Conservation (phyloP, 2,329 filamentous ascomycete species). For the Cryphonectria nitschkei region DNA sequence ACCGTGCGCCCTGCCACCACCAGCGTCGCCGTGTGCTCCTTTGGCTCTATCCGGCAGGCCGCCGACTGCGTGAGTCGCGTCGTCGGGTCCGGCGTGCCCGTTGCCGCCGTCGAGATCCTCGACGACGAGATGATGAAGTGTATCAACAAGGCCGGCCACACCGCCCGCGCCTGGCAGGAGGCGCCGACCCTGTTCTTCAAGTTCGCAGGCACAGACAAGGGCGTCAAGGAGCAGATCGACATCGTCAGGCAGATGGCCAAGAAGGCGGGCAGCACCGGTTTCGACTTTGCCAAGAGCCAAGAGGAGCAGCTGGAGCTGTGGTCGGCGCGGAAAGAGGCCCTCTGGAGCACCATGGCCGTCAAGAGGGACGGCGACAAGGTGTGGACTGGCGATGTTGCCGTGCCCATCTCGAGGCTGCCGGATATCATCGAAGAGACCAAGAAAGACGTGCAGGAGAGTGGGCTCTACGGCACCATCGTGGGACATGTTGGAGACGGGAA, state of each 20-base stretch:
- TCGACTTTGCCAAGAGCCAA: constrained; percentile 74
- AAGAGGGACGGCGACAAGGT: constrained; percentile 55
- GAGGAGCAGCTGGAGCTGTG: constrained; percentile 74
- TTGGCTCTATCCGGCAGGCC: constrained; percentile 65
- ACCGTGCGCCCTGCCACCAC: constrained; percentile 79
- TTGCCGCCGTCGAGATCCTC: constrained; percentile 90
- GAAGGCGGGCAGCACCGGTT: constrained; percentile 64
- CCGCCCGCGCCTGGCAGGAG: constrained; percentile 69
- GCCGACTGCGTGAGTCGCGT: constrained; percentile 80
- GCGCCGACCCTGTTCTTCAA: constrained; percentile 84
- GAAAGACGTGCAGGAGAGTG: constrained; percentile 47
- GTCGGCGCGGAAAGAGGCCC: constrained; percentile 51
- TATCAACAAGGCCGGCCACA: constrained; percentile 69
- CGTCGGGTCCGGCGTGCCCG: constrained; percentile 78
- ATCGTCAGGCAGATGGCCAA: constrained; percentile 68
- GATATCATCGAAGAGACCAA: constrained; percentile 49
- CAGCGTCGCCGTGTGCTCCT: constrained; percentile 74
- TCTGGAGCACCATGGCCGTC: constrained; percentile 63
- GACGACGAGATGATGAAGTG: constrained; percentile 87
- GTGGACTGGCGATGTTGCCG: constrained; percentile 72
- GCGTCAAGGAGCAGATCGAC: constrained; percentile 78
- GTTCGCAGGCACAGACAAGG: constrained; percentile 70
- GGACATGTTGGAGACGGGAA: constrained; percentile 80
- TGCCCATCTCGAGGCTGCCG: constrained; percentile 62
- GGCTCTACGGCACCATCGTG: constrained; percentile 57